These are phyloP conservation scores for Yamadazyma taylorii DNA, from an alignment of 1,139 yeast species.

Conservation along the genomic window DNA sequence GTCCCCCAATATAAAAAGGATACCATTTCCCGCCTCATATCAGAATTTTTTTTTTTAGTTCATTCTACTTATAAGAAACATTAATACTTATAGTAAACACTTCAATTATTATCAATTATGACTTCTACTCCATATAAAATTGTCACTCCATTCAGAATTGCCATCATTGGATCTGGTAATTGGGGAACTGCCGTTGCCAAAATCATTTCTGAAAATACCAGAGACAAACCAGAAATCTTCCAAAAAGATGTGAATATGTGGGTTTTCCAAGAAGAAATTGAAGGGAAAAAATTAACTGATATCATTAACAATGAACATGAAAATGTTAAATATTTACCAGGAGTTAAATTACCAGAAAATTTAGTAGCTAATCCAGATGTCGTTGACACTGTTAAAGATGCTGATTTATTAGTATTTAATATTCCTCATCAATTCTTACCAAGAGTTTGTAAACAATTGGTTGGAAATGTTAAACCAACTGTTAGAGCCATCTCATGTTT, in stretches of 20 bases:
- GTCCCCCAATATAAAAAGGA: no score
- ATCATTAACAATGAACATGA: conserved; percentile 85
- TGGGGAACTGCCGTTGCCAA: conserved; percentile 98
- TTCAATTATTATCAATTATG: conserved; percentile 19
- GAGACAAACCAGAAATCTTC: conserved; percentile 67
- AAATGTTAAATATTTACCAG: conserved; percentile 86
- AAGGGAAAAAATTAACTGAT: conserved; percentile 75
- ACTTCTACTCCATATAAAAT: conserved; percentile 37
- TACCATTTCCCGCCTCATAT: no score
- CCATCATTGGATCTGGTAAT: conserved; percentile 77
- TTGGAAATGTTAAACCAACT: conserved; percentile 66
- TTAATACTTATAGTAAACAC: no score
- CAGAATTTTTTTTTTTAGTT: no score
- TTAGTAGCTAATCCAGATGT: conserved; percentile 83
- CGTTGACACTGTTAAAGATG: conserved; percentile 65
- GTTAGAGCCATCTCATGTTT: conserved; percentile 89
- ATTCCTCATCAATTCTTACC: conserved; percentile 92
- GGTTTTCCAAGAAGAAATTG: conserved; percentile 83
- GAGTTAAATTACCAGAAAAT: conserved; percentile 74
- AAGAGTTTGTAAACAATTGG: conserved; percentile 68
- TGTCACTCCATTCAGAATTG: conserved; percentile 48
- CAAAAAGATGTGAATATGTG: conserved; percentile 80
- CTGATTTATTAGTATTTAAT: conserved; percentile 85
- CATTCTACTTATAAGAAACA: no score
- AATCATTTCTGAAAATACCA: conserved; percentile 83